Evolutionary conservation across 2,329 filamentous ascomycete genomes (phyloP).

Genomic region (Paraphaeosphaeria sporulosa): DNA sequence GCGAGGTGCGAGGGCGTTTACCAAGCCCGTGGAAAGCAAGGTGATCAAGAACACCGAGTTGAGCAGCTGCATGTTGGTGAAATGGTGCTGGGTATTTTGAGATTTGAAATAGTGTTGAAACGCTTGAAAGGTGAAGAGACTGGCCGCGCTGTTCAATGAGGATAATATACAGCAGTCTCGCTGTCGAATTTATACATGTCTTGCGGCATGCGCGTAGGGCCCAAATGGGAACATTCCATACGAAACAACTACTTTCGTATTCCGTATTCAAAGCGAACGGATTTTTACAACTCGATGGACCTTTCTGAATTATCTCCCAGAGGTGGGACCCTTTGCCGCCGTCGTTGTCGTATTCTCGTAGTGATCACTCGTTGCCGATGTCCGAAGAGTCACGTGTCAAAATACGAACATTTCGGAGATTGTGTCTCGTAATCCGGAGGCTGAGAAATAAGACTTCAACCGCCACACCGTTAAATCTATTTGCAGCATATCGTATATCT

Average conservation of each 20-base stretch:
- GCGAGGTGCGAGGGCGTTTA: conserved; percentile 13
- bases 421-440: conserved; percentile 10
- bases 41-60: conserved; percentile 8
- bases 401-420: conserved; percentile 12
- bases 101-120: not conserved
- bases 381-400: conserved; percentile 6
- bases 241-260: not conserved
- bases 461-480: not conserved
- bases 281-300: not conserved
- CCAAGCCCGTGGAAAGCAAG: conserved; percentile 12
- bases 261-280: conserved; percentile 8
- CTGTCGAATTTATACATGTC: not conserved
- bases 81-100: not conserved
- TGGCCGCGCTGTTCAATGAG: not conserved
- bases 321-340: not conserved
- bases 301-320: not conserved
- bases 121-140: not conserved
- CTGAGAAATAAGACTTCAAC: not conserved
- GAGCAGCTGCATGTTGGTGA: conserved; percentile 7
- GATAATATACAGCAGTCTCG: not conserved
- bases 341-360: not conserved
- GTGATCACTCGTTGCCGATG: conserved; percentile 6
- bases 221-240: not conserved
- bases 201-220: not conserved
- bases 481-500: not conserved